phyloP scores from a whole-genome alignment of 768 basidiomycete genomes.

The Termitomyces sp. region DNA sequence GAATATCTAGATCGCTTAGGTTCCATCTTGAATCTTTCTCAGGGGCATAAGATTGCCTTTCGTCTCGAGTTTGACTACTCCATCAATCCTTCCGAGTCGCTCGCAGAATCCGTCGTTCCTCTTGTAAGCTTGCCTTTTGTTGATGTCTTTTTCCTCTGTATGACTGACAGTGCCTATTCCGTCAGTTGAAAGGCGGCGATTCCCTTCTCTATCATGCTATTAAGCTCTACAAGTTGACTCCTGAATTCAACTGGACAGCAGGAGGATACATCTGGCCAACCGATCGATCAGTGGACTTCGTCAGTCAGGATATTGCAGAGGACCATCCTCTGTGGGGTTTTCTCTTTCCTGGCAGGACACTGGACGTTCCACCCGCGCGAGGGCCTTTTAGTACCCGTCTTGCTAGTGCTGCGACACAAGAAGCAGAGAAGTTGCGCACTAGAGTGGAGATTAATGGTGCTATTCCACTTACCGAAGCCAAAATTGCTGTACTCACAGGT shows the following conservation, averaged over 20 bases:
- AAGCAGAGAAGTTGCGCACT: slow-evolving; percentile 18
- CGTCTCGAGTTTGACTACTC: slow-evolving; percentile 65
- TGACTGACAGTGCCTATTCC: background rate
- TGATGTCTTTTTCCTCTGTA: background rate
- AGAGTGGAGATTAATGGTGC: slow-evolving; percentile 68
- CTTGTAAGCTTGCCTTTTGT: slow-evolving; percentile 39
- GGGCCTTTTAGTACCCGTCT: slow-evolving; percentile 38
- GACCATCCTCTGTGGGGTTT: slow-evolving; percentile 8
- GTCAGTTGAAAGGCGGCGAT: slow-evolving; percentile 72
- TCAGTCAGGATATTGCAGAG: slow-evolving; percentile 33
- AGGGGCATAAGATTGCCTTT: slow-evolving; percentile 70
- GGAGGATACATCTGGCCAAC: slow-evolving; percentile 80
- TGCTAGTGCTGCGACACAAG: background rate
- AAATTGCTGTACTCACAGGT: slow-evolving; percentile 44
- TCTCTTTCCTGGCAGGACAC: slow-evolving; percentile 17
- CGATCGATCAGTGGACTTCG: slow-evolving; percentile 62
- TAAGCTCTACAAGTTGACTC: slow-evolving; percentile 68
- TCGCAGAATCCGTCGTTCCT: slow-evolving; percentile 68
- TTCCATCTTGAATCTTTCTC: slow-evolving; percentile 64
- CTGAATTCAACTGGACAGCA: slow-evolving; percentile 76
- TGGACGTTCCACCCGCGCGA: slow-evolving; percentile 31
- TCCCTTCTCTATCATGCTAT: slow-evolving; percentile 70
- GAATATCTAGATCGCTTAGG: slow-evolving; percentile 66
- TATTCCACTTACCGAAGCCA: slow-evolving; percentile 54
- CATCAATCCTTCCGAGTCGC: slow-evolving; percentile 60